Evolutionary conservation across 257 asterid genomes (phyloP), one percentile per base, ranked within the genome.

Genomic region (Lavandula angustifolia): DNA sequence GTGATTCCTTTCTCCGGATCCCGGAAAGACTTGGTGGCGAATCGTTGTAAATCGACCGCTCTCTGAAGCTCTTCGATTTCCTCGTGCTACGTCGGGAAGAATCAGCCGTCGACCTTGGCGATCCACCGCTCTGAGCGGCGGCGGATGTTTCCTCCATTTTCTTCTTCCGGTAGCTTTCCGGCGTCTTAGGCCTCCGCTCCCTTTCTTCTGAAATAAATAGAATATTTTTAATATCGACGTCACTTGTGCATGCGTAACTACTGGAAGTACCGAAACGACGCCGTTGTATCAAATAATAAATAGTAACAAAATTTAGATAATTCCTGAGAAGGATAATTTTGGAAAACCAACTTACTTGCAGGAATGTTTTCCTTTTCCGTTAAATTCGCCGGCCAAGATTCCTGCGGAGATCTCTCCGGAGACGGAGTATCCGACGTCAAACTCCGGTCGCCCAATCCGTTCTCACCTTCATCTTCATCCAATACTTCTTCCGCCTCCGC

Each of bases 81-180:
- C 52, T 43, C 58, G 61, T 66, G 12, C 32, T 63, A 7, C 50
- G 29, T 10, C 42, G 8, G 12, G 10, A 53, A 13, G 67, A 65
- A 3, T 27, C 38, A 10, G 22, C 31, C 46, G 60, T 42, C 1
- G 46, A 34, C 61, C 40, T 44, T 42, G 65, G n/a, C 49, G 66
- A 14, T 6, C 79, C 52, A 14, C 53, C 6, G 69, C 27, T 12
- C 55, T 12, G 56, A 42, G 58, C 6, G 64, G 73, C 71, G 42
- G 73, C 35, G 61, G 56, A 3, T 68, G 74, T 13, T 66, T 2
- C 71, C 34, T 71, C 86, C 11, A 73, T 71, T 73, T 79, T 75
- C 78, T 41, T 83, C 72, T 77, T 83, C 94, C 90, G 74, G 29
- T 81, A 76, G 83, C 60, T 76, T 70, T 84, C 50, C 18, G 1